These are phyloP conservation scores for Eremochloa ophiuroides DNA, from an alignment of 176 grass and related monocot species.

Conservation along the genomic window DNA sequence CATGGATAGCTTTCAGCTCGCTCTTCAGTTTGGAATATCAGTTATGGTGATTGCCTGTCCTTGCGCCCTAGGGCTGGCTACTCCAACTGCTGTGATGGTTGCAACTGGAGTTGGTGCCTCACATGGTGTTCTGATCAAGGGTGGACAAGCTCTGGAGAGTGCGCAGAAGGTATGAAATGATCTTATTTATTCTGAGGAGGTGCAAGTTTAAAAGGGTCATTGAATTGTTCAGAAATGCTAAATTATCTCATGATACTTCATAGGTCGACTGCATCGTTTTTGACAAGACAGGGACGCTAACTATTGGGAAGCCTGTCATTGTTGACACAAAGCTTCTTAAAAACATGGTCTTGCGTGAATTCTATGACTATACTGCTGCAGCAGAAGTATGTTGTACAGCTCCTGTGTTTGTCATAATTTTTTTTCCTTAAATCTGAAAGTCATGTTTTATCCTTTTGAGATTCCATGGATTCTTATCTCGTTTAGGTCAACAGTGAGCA, in stretches of 20 bases:
- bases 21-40: conserved; percentile 96
- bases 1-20: conserved; percentile 94
- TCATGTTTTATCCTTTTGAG: background rate
- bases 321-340: conserved; percentile 73
- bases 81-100: conserved; percentile 98
- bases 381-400: conserved; percentile 52
- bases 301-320: conserved; percentile 76
- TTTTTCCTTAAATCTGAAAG: too few species aligned
- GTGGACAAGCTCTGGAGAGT: conserved; percentile 89
- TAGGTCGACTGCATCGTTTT: conserved; percentile 90
- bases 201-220: background rate
- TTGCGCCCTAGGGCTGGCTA: conserved; percentile 84
- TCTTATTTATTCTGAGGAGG: background rate
- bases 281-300: conserved; percentile 94
- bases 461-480: background rate
- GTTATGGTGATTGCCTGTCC: conserved; percentile 99
- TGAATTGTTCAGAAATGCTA: conserved; percentile 14
- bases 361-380: conserved; percentile 65
- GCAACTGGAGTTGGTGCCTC: conserved; percentile 95
- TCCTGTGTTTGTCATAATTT: background rate
- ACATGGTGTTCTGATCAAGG: conserved; percentile 90
- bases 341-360: conserved; percentile 78
- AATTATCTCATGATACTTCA: background rate
- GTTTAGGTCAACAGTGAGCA: conserved; percentile 90
- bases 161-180: conserved; percentile 64